A percentile compares a stretch with the other conserved stretches of the same genome.
These are phyloP conservation scores for Yamadazyma songkhlaensis DNA, from an alignment of 1,139 yeast genomes.

Conservation along the genomic window DNA sequence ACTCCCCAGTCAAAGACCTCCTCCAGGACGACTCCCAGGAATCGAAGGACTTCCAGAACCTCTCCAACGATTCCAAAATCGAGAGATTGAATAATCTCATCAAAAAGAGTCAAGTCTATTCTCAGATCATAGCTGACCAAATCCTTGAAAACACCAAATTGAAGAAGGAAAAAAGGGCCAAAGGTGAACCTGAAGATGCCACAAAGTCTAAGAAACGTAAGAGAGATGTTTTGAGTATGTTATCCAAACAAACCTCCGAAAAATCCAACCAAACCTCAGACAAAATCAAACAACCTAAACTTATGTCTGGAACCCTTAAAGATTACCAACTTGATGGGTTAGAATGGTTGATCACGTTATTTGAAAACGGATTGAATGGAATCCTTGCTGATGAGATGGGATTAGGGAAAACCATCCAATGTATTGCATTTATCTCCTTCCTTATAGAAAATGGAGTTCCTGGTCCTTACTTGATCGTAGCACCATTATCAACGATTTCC, in stretches of 20 bases:
- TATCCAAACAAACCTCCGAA: constrained; percentile 12
- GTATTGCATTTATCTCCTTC: constrained; percentile 74
- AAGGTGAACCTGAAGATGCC: background rate
- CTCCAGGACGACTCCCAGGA: constrained; percentile 15
- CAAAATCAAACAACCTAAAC: constrained; percentile 54
- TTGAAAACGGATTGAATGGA: constrained; percentile 92
- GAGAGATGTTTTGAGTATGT: constrained; percentile 13
- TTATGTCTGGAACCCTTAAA: constrained; percentile 65
- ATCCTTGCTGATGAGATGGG: constrained; percentile 98
- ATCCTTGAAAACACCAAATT: constrained; percentile 39
- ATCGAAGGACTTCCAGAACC: constrained; percentile 38
- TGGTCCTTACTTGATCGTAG: constrained; percentile 86
- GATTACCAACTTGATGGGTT: constrained; percentile 87
- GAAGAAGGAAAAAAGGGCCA: constrained; percentile 10
- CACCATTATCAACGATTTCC: constrained; percentile 82
- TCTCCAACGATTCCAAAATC: constrained; percentile 46
- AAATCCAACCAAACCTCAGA: too few species aligned
- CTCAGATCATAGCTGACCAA: constrained; percentile 78
- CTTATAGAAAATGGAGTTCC: constrained; percentile 72
- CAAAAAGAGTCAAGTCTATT: constrained; percentile 79
- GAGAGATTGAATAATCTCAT: constrained; percentile 68
- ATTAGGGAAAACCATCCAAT: constrained; percentile 86
- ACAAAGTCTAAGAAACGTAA: constrained; percentile 5
- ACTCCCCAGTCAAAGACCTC: background rate
- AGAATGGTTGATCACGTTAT: constrained; percentile 84